Conservation (phyloP, 345 rosid species). For the Camelina sativa region DNA sequence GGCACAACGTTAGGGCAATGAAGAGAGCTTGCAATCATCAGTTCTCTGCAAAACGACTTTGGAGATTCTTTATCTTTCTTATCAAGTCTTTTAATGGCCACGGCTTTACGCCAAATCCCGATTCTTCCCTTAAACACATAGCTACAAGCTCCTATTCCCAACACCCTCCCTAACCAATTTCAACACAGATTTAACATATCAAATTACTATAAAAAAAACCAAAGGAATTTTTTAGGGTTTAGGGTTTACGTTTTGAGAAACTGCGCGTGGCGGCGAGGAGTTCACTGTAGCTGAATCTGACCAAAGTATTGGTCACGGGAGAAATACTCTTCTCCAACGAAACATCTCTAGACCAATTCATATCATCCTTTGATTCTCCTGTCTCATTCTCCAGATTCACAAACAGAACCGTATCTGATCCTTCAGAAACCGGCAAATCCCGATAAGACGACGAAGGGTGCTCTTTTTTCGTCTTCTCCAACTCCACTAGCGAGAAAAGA, state of each 20-base stretch:
- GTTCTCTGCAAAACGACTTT: conserved; percentile 90
- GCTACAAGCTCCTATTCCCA: conserved; percentile 97
- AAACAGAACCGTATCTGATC: conserved; percentile 73
- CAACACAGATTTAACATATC: conserved; percentile 6
- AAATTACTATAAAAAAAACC: too few relatives aligned
- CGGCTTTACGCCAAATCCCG: conserved; percentile 68
- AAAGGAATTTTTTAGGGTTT: neutral
- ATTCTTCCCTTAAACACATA: conserved; percentile 86
- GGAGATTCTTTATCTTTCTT: conserved; percentile 88
- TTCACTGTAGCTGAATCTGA: conserved; percentile 74
- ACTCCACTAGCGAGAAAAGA: conserved; percentile 82
- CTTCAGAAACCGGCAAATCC: conserved; percentile 14
- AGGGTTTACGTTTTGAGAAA: conserved; percentile 74
- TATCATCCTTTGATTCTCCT: conserved; percentile 49
- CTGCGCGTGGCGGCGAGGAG: conserved; percentile 74
- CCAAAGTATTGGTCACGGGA: conserved; percentile 62
- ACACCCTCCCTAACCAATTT: conserved; percentile 65
- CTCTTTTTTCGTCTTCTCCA: conserved; percentile 66
- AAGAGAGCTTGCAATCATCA: conserved; percentile 98
- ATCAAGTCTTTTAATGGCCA: conserved; percentile 85
- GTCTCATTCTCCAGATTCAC: conserved; percentile 77
- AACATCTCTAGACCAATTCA: conserved; percentile 66
- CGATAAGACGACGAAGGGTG: conserved; percentile 16
- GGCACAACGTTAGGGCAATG: conserved; percentile 71
- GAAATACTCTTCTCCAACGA: conserved; percentile 83